Evolutionary conservation across 768 basidiomycete genomes (phyloP), one percentile per base, ranked within the genome.

Genomic region (Tricholoma sp.): DNA sequence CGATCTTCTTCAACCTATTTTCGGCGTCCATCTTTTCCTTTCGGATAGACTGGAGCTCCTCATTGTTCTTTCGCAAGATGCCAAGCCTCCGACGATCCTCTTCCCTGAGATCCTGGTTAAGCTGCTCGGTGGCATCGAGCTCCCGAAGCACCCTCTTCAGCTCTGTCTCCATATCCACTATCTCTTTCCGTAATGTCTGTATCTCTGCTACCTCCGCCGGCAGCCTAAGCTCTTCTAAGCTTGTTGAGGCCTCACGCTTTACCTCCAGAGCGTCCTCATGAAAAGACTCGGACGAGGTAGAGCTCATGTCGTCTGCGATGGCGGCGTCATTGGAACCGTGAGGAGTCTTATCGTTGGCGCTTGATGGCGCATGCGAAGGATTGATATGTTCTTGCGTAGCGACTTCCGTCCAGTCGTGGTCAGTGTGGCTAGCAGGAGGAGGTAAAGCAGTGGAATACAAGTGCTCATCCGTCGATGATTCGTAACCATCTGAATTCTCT

Each of bases 391-490:
- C 33, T 32, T 56, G 51, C 7, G 31, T 47, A n/a, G 51, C 47
- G 42, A 59, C 55, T 17, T 47, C 52, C 11, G 58, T 59, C 58
- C 58, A 59, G 4, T 56, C 59, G 15, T 59, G 52, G 24, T 56
- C 59, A 15, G 44, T 33, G 11, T 42, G 52, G 12, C 18, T 33
- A 11, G 44, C 29, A 36, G 54, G 51, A 36, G 37, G 54, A 24
- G 51, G 18, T 24, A 24, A 24, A 39, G 42, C 31, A 31, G 32
- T 29, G 2, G 32, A 37, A 36, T 52, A 42, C 31, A 49, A 18
- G 12, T 54, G 47, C n/a, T 52, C 58, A 17, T 52, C 50, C 11
- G 44, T 52, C 36, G 50, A 52, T 3, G 55, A 56, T 34, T 41
- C 32, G 4, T 17, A n/a, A 2, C 17, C 32, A 4, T 28, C 17